Evolutionary conservation across 768 basidiomycete genomes (phyloP).

Genomic region (Strobilomyces confusus): DNA sequence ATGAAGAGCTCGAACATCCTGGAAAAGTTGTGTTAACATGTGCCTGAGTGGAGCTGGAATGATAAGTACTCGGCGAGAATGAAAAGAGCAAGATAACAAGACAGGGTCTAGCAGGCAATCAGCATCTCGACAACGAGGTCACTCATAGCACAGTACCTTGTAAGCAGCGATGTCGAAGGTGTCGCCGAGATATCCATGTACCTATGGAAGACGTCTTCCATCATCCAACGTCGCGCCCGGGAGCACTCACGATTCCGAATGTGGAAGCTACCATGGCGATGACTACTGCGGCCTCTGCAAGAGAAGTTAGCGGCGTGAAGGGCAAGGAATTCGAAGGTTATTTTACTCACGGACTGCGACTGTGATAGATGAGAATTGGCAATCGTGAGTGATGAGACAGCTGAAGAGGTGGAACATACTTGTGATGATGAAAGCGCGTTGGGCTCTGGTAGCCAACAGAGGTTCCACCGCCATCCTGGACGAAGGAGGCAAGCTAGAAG

Average conservation of each 20-base stretch:
- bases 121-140: conserved; percentile 2
- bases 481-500: conserved; percentile 11
- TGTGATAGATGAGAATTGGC: conserved; percentile 19
- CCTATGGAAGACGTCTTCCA: conserved; percentile 35
- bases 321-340: neutral
- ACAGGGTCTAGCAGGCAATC: conserved; percentile 52
- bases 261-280: conserved; percentile 70
- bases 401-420: conserved; percentile 41
- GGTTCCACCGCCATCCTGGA: conserved; percentile 64
- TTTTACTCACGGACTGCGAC: conserved; percentile 56
- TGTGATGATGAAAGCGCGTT: conserved; percentile 65
- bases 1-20: conserved; percentile 79
- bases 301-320: neutral
- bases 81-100: conserved; percentile 83
- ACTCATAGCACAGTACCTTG: conserved; percentile 40
- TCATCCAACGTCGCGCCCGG: neutral
- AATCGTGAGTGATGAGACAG: conserved; percentile 10
- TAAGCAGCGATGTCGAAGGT: conserved; percentile 33
- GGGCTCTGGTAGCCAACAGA: conserved; percentile 68
- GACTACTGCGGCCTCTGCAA: conserved; percentile 69
- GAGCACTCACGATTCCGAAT: conserved; percentile 54
- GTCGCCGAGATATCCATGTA: conserved; percentile 35
- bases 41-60: neutral
- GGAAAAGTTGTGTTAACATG: conserved; percentile 4
- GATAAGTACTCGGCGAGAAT: conserved; percentile 69